phyloP scores from a whole-genome alignment of 2,329 filamentous ascomycete genomes.

The Periconia macrospinosa region DNA sequence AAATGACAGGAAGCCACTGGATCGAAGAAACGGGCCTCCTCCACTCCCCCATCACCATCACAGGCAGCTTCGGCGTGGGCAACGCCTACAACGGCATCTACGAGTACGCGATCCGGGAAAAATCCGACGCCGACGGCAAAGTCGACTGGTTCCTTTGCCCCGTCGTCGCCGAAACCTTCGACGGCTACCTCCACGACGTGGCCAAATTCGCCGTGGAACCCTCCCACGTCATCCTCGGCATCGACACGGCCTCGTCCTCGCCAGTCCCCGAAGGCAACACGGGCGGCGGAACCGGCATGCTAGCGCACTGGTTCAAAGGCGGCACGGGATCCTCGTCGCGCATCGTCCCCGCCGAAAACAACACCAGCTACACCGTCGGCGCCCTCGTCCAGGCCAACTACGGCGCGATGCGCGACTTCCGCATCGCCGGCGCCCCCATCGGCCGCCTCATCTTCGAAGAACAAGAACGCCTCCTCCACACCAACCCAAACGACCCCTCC shows the following conservation, averaged over 20 bases:
- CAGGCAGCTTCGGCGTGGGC: slow-evolving; percentile 61
- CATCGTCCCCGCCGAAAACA: slow-evolving; percentile 45
- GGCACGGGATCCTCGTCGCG: slow-evolving; percentile 66
- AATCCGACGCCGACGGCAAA: slow-evolving; percentile 45
- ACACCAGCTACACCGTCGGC: slow-evolving; percentile 57
- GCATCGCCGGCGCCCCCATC: slow-evolving; percentile 63
- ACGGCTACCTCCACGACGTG: slow-evolving; percentile 63
- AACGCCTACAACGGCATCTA: slow-evolving; percentile 62
- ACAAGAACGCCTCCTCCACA: slow-evolving; percentile 40
- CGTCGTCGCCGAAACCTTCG: slow-evolving; percentile 65
- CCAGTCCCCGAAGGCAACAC: slow-evolving; percentile 63
- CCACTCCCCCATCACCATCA: slow-evolving; percentile 62
- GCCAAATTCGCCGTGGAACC: slow-evolving; percentile 58
- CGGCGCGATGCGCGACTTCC: slow-evolving; percentile 58
- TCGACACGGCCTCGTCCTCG: slow-evolving; percentile 54
- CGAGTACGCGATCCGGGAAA: slow-evolving; percentile 56
- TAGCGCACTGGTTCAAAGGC: slow-evolving; percentile 67
- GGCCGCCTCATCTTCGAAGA: slow-evolving; percentile 59
- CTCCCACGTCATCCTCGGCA: slow-evolving; percentile 57
- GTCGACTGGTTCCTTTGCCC: slow-evolving; percentile 59
- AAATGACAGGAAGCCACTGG: slow-evolving; percentile 64
- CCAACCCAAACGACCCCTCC: slow-evolving; percentile 28
- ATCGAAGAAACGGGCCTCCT: slow-evolving; percentile 64
- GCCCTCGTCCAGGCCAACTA: slow-evolving; percentile 69
- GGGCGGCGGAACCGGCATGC: slow-evolving; percentile 70